These are phyloP conservation scores for Didymella exigua DNA, from an alignment of 2,329 filamentous ascomycete species.

Conservation along the genomic window DNA sequence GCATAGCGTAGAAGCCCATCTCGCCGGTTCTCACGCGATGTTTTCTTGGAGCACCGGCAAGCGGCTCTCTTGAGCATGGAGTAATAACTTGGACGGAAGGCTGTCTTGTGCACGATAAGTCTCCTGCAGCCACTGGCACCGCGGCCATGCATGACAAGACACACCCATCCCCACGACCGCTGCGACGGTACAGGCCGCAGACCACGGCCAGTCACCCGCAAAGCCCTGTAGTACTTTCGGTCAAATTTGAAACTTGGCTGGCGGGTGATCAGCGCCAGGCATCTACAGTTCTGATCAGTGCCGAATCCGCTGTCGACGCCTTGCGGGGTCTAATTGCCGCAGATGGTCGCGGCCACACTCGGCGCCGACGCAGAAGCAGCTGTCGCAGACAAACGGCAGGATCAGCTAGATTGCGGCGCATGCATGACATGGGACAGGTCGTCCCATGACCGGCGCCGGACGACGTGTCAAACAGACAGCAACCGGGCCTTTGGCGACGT, in stretches of 20 bases:
- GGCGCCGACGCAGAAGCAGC: slow-evolving; percentile 2
- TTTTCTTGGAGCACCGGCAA: background rate
- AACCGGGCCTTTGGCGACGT: slow-evolving; percentile 3
- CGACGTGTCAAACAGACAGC: slow-evolving; percentile 10
- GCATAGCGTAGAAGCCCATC: too few relatives aligned
- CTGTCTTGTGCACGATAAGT: background rate
- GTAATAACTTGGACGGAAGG: background rate
- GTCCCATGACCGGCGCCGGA: slow-evolving; percentile 1
- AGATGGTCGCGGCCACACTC: slow-evolving; percentile 4
- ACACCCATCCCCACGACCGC: background rate
- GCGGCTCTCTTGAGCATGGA: background rate
- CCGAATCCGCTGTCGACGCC: too few relatives aligned
- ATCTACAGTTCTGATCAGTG: background rate
- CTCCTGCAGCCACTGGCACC: slow-evolving; percentile 5
- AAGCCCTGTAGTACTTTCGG: slow-evolving; percentile 3
- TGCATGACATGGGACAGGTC: slow-evolving; percentile 3
- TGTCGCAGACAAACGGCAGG: slow-evolving; percentile 6
- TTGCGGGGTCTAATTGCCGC: background rate
- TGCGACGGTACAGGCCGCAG: background rate
- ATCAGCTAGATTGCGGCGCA: slow-evolving; percentile 10
- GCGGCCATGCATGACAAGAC: slow-evolving; percentile 12
- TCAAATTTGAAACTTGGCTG: background rate
- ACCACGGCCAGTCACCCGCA: background rate
- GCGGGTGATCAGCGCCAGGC: background rate
- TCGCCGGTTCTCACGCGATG: too few relatives aligned